A percentile compares a stretch with the other conserved stretches of the same genome.
These are phyloP conservation scores for Salix caprea DNA, from an alignment of 345 rosid species.

Conservation along the genomic window DNA sequence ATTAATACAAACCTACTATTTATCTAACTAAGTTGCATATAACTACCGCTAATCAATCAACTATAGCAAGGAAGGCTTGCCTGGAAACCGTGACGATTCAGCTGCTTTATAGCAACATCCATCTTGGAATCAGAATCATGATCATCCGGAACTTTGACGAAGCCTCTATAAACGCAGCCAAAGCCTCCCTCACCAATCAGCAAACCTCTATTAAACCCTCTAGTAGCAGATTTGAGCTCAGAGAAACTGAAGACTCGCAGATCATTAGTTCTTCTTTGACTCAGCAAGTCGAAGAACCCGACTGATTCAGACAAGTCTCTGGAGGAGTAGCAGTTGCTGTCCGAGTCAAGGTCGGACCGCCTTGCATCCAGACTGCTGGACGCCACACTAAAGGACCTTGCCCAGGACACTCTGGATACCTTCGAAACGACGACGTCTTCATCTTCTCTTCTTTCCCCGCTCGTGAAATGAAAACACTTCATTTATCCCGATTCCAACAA, in stretches of 20 bases:
- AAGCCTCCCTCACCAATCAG: slow-evolving; percentile 95
- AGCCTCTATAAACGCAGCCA: slow-evolving; percentile 82
- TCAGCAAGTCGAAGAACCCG: slow-evolving; percentile 45
- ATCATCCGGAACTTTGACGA: slow-evolving; percentile 41
- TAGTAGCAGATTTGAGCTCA: slow-evolving; percentile 77
- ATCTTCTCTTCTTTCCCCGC: slow-evolving; percentile 52
- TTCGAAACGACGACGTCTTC: slow-evolving; percentile 43
- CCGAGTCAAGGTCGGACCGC: slow-evolving; percentile 83
- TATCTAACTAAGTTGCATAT: neutral
- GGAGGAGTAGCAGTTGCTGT: slow-evolving; percentile 32
- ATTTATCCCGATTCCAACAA: slow-evolving; percentile 14
- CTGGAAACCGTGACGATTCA: slow-evolving; percentile 96
- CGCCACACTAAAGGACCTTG: slow-evolving; percentile 85
- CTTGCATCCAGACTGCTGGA: slow-evolving; percentile 69
- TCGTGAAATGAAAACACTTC: slow-evolving; percentile 97
- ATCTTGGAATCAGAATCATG: slow-evolving; percentile 35
- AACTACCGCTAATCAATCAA: neutral
- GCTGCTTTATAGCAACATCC: slow-evolving; percentile 80
- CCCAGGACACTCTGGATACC: slow-evolving; percentile 74
- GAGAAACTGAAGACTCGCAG: slow-evolving; percentile 62
- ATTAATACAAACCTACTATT: neutral
- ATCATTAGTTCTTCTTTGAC: slow-evolving; percentile 74
- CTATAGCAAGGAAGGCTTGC: slow-evolving; percentile 42
- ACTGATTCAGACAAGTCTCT: slow-evolving; percentile 56
- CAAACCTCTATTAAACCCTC: slow-evolving; percentile 68